A percentile compares a stretch with the other conserved stretches of the same genome.
These are phyloP conservation scores for Zoysia japonica DNA, from an alignment of 176 grass and related monocot species.

Conservation along the genomic window DNA sequence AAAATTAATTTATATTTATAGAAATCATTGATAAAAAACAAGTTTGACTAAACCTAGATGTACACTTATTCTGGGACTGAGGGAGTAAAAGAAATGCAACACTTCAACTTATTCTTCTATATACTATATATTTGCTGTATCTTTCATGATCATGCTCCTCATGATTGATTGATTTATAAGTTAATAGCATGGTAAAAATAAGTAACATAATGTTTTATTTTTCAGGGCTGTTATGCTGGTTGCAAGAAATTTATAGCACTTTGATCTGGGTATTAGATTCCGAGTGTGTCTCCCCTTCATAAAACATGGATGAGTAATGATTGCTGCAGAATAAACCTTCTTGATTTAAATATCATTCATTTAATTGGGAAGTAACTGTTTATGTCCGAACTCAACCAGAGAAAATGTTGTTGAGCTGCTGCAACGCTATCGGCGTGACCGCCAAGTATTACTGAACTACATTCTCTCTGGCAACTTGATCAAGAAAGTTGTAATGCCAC, in stretches of 20 bases:
- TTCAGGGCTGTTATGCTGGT: slow-evolving; percentile 15
- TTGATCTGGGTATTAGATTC: neutral
- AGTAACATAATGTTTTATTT: neutral
- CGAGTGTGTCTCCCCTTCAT: slow-evolving; percentile 4
- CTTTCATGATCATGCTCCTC: neutral
- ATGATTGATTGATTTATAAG: neutral
- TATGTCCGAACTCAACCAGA: slow-evolving; percentile 46
- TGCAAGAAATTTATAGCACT: slow-evolving; percentile 1
- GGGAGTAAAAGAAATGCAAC: neutral
- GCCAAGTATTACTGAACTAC: slow-evolving; percentile 87
- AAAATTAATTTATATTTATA: no score
- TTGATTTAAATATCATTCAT: neutral
- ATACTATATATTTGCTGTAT: neutral
- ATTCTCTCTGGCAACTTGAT: slow-evolving; percentile 90
- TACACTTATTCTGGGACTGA: no score
- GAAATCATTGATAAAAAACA: no score
- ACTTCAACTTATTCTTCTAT: neutral
- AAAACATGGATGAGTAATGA: slow-evolving; percentile 54
- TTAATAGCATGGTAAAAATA: neutral
- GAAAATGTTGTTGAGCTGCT: slow-evolving; percentile 78
- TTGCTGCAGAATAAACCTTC: slow-evolving; percentile 7
- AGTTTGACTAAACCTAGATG: no score
- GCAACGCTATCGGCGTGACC: slow-evolving; percentile 86
- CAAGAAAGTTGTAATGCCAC: slow-evolving; percentile 99
- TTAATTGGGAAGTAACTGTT: slow-evolving; percentile 10